Conservation (phyloP, 208 protist species). For the Naegleria fowleri region DNA sequence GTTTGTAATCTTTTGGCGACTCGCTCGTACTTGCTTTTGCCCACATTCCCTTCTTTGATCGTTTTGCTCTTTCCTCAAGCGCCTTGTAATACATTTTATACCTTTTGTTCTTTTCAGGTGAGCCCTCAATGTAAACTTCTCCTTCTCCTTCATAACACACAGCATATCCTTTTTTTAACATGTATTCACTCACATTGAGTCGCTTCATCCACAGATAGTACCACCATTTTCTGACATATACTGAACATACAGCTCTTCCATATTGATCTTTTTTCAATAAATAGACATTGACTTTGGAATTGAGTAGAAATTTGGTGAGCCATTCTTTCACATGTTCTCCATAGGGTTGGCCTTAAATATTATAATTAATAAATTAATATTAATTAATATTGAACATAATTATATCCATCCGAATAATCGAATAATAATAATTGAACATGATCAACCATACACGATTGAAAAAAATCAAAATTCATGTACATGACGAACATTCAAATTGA, state of each 20-base stretch:
- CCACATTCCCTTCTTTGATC: conserved; percentile 12
- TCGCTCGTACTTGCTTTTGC: neutral
- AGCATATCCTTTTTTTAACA: neutral
- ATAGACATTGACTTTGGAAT: neutral
- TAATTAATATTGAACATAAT: no score
- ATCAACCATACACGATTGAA: no score
- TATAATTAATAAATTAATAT: no score
- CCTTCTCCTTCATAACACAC: conserved; percentile 1
- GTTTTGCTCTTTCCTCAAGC: neutral
- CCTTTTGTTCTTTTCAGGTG: neutral
- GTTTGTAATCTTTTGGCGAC: neutral
- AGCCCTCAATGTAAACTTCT: neutral
- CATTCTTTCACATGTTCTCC: neutral
- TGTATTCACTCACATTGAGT: conserved; percentile 9
- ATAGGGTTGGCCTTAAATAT: neutral
- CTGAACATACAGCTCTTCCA: neutral
- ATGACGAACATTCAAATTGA: no score
- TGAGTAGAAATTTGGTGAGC: neutral
- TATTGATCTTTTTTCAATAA: conserved; percentile 20
- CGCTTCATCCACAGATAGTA: neutral
- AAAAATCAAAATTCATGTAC: no score
- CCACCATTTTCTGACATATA: conserved; percentile 14
- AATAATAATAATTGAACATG: no score
- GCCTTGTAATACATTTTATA: neutral
- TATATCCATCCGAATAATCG: no score